Percentiles rank a stretch among this genome's conserved stretches.
Evolutionary conservation across 495 filamentous ascomycete genomes (phyloP).

Genomic region (Patellaria atrata): DNA sequence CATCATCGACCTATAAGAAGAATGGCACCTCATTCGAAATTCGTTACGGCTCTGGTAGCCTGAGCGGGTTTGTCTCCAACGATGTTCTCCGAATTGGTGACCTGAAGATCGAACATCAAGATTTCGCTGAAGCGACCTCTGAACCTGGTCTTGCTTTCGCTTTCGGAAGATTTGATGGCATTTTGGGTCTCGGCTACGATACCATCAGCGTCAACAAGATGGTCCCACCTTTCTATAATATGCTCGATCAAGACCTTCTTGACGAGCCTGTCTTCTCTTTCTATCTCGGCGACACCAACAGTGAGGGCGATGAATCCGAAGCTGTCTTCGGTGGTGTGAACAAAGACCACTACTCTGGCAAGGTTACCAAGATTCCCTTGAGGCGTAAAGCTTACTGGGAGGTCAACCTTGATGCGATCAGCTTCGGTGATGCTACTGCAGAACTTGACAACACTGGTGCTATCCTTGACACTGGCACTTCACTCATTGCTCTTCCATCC

Average conservation of each 20-base stretch:
- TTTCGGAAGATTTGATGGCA: conserved; percentile 96
- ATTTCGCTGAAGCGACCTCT: conserved; percentile 87
- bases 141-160: conserved; percentile 97
- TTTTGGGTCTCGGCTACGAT: conserved; percentile 88
- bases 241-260: conserved; percentile 75
- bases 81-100: conserved; percentile 81
- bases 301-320: conserved; percentile 64
- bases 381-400: conserved; percentile 99
- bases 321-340: conserved; percentile 88
- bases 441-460: conserved; percentile 87
- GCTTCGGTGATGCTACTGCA: conserved; percentile 67
- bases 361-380: conserved; percentile 83
- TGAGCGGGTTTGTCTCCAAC: conserved; percentile 87
- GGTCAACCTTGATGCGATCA: conserved; percentile 85
- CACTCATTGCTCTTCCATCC: conserved; percentile 85
- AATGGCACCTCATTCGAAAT: conserved; percentile 92
- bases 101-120: conserved; percentile 68
- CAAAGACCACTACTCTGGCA: conserved; percentile 70
- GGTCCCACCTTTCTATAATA: conserved; percentile 87
- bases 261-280: conserved; percentile 94
- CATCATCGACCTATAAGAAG: conserved; percentile 82
- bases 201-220: conserved; percentile 93
- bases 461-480: conserved; percentile 97
- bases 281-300: conserved; percentile 69
- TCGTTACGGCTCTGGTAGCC: conserved; percentile 84